phyloP scores from a whole-genome alignment of 2,329 filamentous ascomycete species.

The Paraconiothyrium brasiliense region DNA sequence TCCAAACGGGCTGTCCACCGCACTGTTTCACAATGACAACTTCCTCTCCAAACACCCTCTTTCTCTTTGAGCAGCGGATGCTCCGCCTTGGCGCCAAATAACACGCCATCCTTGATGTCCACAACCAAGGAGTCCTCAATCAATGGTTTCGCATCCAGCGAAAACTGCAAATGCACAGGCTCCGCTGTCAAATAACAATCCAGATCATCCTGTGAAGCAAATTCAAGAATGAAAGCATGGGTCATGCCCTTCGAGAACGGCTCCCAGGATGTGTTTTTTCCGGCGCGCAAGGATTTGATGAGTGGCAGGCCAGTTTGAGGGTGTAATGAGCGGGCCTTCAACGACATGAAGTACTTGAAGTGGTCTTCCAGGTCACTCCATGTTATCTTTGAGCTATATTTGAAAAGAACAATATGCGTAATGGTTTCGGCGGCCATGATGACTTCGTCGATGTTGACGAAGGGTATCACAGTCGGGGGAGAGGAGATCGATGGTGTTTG shows the following conservation, averaged over 20 bases:
- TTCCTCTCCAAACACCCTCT: slow-evolving; percentile 30
- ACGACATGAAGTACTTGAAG: slow-evolving; percentile 41
- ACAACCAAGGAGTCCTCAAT: slow-evolving; percentile 46
- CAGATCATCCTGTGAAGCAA: slow-evolving; percentile 44
- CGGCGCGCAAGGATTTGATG: slow-evolving; percentile 44
- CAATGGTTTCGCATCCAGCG: slow-evolving; percentile 35
- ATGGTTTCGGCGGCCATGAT: slow-evolving; percentile 27
- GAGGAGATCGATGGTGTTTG: not conserved
- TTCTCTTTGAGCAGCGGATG: slow-evolving; percentile 24
- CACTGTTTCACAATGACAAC: slow-evolving; percentile 45
- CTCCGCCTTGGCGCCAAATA: slow-evolving; percentile 40
- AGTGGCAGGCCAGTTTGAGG: slow-evolving; percentile 39
- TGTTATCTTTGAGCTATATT: slow-evolving; percentile 41
- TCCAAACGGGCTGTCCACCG: slow-evolving; percentile 35
- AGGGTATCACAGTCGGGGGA: not conserved
- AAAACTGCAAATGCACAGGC: slow-evolving; percentile 43
- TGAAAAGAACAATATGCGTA: slow-evolving; percentile 49
- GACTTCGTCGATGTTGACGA: not conserved
- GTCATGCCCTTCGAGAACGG: slow-evolving; percentile 45
- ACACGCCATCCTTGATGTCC: slow-evolving; percentile 44
- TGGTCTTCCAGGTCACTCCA: slow-evolving; percentile 45
- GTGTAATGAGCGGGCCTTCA: slow-evolving; percentile 36
- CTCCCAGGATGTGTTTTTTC: slow-evolving; percentile 48
- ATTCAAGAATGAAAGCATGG: slow-evolving; percentile 48
- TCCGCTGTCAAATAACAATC: slow-evolving; percentile 47